Percentiles rank a stretch among this genome's conserved stretches.
Evolutionary conservation across 129 eudicot genomes (phyloP).

Genomic region (Solidago caesia): DNA sequence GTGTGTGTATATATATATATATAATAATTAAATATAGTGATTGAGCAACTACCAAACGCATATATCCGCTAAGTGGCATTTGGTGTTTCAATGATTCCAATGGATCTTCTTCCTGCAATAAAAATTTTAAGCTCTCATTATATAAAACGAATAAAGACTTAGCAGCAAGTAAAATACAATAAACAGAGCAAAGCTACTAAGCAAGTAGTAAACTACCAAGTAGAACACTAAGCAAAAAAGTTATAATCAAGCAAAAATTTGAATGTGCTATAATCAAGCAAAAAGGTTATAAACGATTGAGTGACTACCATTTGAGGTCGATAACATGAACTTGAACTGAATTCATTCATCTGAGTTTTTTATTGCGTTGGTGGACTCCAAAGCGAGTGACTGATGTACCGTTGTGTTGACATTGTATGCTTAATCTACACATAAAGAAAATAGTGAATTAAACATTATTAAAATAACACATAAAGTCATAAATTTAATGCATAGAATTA

Average conservation of each 20-base stretch:
- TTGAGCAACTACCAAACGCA: background rate
- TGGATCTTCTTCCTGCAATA: background rate
- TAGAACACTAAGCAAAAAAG: no score
- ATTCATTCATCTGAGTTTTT: background rate
- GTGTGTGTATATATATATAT: no score
- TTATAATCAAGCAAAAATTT: no score
- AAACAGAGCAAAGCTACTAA: no score
- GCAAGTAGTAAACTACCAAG: no score
- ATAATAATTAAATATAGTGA: background rate
- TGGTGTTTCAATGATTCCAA: background rate
- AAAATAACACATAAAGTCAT: background rate
- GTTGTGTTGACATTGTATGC: background rate
- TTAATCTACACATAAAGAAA: background rate
- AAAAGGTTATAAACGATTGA: background rate
- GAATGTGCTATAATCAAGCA: no score
- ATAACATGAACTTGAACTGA: background rate
- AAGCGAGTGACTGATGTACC: background rate
- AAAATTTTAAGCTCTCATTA: background rate
- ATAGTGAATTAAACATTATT: background rate
- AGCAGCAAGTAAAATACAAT: no score
- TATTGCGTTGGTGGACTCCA: background rate
- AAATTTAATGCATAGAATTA: background rate
- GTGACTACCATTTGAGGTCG: background rate
- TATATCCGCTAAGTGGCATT: background rate
- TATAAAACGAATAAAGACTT: no score